A percentile compares a stretch with the other conserved stretches of the same genome.
phyloP scores from a whole-genome alignment of 306 rosid genomes.

The Sicyos edulis region DNA sequence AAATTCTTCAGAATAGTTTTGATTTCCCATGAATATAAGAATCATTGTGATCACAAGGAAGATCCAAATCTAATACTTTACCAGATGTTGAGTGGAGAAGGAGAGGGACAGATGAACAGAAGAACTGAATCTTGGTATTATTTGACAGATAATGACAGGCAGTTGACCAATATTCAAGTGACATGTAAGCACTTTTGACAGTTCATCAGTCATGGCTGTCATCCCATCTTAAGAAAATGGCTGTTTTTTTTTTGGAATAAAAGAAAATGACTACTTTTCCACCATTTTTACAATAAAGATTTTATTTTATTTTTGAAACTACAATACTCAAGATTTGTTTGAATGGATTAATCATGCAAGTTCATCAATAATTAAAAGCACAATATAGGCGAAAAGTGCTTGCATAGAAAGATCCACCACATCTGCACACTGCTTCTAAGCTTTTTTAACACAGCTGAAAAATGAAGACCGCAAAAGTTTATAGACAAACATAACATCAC shows the following conservation, averaged over 20 bases:
- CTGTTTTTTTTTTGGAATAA: too few species aligned
- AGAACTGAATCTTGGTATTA: neutral
- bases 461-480: neutral
- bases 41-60: neutral
- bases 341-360: slow-evolving; percentile 3
- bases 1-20: neutral
- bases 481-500: slow-evolving; percentile 10
- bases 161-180: neutral
- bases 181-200: neutral
- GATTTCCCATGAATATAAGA: neutral
- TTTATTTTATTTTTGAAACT: too few species aligned
- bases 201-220: neutral
- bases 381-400: slow-evolving; percentile 3
- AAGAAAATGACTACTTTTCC: too few species aligned
- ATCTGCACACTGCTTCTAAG: neutral
- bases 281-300: too few species aligned
- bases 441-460: slow-evolving; percentile 7
- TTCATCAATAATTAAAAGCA: neutral
- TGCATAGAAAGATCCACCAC: neutral
- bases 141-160: neutral
- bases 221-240: neutral
- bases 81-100: neutral
- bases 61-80: slow-evolving; percentile 4
- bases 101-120: neutral
- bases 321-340: neutral